These are phyloP conservation scores for Fallopia convolvulus DNA, from an alignment of 148 eudicot species.

Conservation along the genomic window DNA sequence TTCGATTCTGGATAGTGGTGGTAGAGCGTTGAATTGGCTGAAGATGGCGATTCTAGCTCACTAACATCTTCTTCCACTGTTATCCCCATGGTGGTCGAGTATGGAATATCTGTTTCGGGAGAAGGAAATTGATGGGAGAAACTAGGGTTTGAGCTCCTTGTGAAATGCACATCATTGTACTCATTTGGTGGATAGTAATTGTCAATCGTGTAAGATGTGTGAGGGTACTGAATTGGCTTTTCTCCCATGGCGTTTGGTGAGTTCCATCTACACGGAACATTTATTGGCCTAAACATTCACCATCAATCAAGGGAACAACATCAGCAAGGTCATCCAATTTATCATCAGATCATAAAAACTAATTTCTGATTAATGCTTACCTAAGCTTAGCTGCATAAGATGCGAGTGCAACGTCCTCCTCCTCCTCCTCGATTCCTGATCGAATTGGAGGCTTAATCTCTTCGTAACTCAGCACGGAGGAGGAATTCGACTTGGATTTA, in stretches of 20 bases:
- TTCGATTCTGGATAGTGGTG: neutral
- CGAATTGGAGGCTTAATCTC: neutral
- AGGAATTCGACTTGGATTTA: neutral
- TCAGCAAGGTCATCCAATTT: neutral
- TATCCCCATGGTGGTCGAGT: constrained; percentile 20
- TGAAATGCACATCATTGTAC: constrained; percentile 13
- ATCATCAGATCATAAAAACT: neutral
- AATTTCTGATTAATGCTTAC: neutral
- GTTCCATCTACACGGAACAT: constrained; percentile 49
- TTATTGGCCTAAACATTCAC: constrained; percentile 37
- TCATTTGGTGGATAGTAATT: constrained; percentile 16
- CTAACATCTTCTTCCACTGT: constrained; percentile 38
- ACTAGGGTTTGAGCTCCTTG: constrained; percentile 27
- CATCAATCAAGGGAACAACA: neutral
- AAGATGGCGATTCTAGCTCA: constrained; percentile 37
- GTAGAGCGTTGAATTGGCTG: constrained; percentile 12
- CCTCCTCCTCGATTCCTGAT: neutral
- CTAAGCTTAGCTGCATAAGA: neutral
- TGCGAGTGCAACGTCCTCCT: neutral
- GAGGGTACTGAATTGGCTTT: constrained; percentile 10
- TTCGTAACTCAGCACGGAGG: neutral
- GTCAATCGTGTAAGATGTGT: constrained; percentile 3
- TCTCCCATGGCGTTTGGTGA: constrained; percentile 17
- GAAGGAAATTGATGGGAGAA: constrained; percentile 29
- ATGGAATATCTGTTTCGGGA: constrained; percentile 32